Conservation (phyloP, 805 yeast species). For the Yamadazyma olivae region DNA sequence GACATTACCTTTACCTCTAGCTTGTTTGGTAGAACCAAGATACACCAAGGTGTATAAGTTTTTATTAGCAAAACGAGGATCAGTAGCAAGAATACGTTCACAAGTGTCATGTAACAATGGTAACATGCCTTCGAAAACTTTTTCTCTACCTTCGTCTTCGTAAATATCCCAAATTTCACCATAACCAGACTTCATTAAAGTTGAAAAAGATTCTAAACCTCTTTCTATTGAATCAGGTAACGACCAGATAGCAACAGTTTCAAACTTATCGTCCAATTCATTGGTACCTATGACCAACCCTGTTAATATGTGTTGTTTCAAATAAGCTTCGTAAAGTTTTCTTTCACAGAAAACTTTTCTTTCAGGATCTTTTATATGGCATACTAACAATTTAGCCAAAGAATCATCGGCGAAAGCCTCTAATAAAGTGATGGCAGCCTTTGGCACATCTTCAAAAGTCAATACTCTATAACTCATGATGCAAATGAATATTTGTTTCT, state of each 20-base stretch:
- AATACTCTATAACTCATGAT: slow-evolving; percentile 12
- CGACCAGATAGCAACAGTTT: slow-evolving; percentile 56
- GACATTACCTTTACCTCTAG: slow-evolving; percentile 58
- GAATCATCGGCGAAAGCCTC: slow-evolving; percentile 34
- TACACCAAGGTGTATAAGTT: slow-evolving; percentile 43
- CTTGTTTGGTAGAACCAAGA: slow-evolving; percentile 39
- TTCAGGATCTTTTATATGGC: slow-evolving; percentile 21
- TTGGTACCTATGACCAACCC: slow-evolving; percentile 51
- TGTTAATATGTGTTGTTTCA: slow-evolving; percentile 46
- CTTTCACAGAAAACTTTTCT: slow-evolving; percentile 26
- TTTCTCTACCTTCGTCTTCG: slow-evolving; percentile 46
- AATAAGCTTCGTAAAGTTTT: slow-evolving; percentile 48
- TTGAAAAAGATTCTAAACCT: slow-evolving; percentile 44
- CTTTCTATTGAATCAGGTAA: slow-evolving; percentile 40
- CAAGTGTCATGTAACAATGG: slow-evolving; percentile 49
- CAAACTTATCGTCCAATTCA: slow-evolving; percentile 42
- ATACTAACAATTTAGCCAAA: slow-evolving; percentile 28
- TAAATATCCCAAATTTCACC: slow-evolving; percentile 48
- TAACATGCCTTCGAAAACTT: slow-evolving; percentile 49
- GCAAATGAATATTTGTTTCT: too few relatives aligned
- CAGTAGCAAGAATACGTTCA: slow-evolving; percentile 41
- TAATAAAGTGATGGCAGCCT: slow-evolving; percentile 37
- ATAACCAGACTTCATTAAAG: slow-evolving; percentile 51
- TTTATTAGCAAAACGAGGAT: slow-evolving; percentile 34
- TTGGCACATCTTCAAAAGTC: slow-evolving; percentile 19